Percentiles rank a stretch among this genome's conserved stretches.
phyloP scores from a whole-genome alignment of 176 grass and related monocot genomes.

The Raddia guianensis region DNA sequence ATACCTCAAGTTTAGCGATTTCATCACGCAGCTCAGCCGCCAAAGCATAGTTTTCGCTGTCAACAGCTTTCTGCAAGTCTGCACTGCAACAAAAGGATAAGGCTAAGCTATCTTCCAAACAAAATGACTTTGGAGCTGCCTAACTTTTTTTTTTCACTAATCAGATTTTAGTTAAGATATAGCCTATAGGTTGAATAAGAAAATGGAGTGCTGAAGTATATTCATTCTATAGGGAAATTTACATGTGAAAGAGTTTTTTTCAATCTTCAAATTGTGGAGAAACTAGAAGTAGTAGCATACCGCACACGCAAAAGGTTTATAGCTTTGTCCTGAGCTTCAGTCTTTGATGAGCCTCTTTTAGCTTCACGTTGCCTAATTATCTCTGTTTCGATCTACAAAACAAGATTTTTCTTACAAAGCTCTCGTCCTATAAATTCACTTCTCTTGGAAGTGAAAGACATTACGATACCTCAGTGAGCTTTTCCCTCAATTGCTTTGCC shows the following conservation, averaged over 20 bases:
- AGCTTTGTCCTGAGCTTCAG: conserved; percentile 90
- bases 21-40: conserved; percentile 83
- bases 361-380: conserved; percentile 83
- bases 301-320: conserved; percentile 73
- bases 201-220: conserved; percentile 34
- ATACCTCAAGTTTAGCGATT: conserved; percentile 90
- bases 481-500: conserved; percentile 84
- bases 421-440: conserved; percentile 7
- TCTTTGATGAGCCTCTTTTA: conserved; percentile 94
- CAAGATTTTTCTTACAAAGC: conserved; percentile 27
- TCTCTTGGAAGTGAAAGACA: conserved; percentile 25
- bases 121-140: background rate
- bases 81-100: conserved; percentile 66
- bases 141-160: background rate
- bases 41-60: conserved; percentile 84
- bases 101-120: conserved; percentile 30
- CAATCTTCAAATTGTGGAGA: conserved; percentile 19
- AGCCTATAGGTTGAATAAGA: conserved; percentile 28
- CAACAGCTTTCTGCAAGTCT: conserved; percentile 92
- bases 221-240: conserved; percentile 24
- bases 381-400: conserved; percentile 75
- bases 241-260: background rate
- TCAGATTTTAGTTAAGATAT: conserved; percentile 24
- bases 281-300: conserved; percentile 57
- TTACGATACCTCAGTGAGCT: conserved; percentile 74